A percentile compares a stretch with the other conserved stretches of the same genome.
Evolutionary conservation across 2,329 filamentous ascomycete species (phyloP).

Genomic region (Annulohypoxylon truncatum): DNA sequence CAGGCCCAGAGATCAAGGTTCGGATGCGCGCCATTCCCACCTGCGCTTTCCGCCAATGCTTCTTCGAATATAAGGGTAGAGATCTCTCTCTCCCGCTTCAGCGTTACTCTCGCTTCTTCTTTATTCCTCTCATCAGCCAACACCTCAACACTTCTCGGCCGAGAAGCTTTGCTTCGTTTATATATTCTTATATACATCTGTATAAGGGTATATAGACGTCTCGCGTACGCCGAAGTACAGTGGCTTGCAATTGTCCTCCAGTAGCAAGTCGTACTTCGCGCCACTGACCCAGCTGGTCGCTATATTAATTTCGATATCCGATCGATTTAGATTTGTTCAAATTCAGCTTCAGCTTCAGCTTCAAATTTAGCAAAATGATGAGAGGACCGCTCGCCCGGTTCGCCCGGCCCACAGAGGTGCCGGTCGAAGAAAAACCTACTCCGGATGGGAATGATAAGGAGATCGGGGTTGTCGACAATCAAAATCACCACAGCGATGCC

Average conservation of each 20-base stretch:
- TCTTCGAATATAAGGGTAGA: conserved; percentile 25
- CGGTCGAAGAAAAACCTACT: conserved; percentile 44
- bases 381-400: conserved; percentile 37
- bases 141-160: conserved; percentile 17
- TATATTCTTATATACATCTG: conserved; percentile 19
- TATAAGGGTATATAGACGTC: conserved; percentile 12
- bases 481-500: conserved; percentile 28
- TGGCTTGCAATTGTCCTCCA: conserved; percentile 11
- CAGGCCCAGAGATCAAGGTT: conserved; percentile 34
- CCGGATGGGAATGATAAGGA: conserved; percentile 42
- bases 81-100: conserved; percentile 1
- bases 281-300: background rate
- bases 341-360: background rate
- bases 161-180: conserved; percentile 9
- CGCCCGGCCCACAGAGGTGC: conserved; percentile 40
- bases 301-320: background rate
- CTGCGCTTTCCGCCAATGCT: background rate
- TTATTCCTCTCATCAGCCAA: background rate
- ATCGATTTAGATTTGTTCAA: background rate
- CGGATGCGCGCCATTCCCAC: conserved; percentile 6
- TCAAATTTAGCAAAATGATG: conserved; percentile 43
- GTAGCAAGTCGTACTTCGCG: background rate
- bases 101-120: background rate
- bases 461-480: conserved; percentile 40
- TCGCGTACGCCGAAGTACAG: background rate